Conservation (phyloP, 805 yeast species). For the Metschnikowia rubicola region DNA sequence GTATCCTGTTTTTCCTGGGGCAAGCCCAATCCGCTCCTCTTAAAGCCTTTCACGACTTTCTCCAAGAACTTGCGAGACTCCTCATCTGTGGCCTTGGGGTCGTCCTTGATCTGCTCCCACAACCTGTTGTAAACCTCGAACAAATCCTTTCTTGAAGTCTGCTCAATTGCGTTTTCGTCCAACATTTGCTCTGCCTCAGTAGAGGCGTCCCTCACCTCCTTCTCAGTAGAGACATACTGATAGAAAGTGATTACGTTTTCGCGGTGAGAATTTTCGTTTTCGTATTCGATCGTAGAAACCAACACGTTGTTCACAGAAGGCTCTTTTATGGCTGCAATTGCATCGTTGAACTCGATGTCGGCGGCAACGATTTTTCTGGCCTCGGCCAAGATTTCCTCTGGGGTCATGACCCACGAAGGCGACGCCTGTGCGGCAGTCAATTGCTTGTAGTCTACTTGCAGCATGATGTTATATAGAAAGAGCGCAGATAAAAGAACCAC, state of each 20-base stretch:
- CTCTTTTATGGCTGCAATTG: constrained; percentile 44
- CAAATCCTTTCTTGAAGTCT: constrained; percentile 61
- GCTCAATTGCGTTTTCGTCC: constrained; percentile 58
- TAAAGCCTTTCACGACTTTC: constrained; percentile 54
- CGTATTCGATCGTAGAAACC: constrained; percentile 47
- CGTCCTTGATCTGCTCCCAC: constrained; percentile 31
- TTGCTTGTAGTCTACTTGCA: constrained; percentile 1
- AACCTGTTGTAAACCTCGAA: constrained; percentile 56
- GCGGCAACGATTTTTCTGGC: constrained; percentile 40
- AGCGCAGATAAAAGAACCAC: neutral
- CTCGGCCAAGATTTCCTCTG: constrained; percentile 42
- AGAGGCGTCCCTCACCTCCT: constrained; percentile 70
- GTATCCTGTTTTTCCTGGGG: constrained; percentile 51
- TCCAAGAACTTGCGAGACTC: constrained; percentile 58
- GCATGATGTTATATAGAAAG: constrained; percentile 1
- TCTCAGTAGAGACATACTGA: constrained; percentile 65
- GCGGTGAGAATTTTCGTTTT: constrained; percentile 45
- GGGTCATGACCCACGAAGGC: constrained; percentile 60
- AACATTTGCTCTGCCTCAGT: constrained; percentile 57
- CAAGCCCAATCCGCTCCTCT: constrained; percentile 67
- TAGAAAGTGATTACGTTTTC: constrained; percentile 59
- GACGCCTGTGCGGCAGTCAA: constrained; percentile 7
- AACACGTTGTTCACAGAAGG: constrained; percentile 60
- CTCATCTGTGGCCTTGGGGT: constrained; percentile 28
- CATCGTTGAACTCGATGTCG: constrained; percentile 49